Evolutionary conservation across 495 filamentous ascomycete species (phyloP), one percentile per base, ranked within the genome.

Genomic region (Clavariopsis aquatica): DNA sequence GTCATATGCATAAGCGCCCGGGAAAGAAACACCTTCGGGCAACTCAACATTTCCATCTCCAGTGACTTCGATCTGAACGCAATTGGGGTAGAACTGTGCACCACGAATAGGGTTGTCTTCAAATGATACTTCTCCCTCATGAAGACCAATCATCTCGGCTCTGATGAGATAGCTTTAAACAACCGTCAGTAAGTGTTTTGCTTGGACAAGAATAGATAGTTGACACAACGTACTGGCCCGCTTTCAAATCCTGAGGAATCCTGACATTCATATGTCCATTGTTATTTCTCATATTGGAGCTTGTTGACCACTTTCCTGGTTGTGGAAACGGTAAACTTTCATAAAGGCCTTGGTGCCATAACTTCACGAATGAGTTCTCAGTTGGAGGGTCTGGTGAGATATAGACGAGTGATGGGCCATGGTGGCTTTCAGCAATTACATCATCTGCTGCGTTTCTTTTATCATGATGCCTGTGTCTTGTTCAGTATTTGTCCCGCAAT

Each of bases 381-480:
- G 59, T 64, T 20, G 65, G 65, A 47, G 77, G 77, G 46, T 68
- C 65, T 20, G 65, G 65, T 3, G 59, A 58, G 46, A 68, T 52
- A 36, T 68, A 68, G 41, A 68, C 28, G 6, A 68, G 45, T 3
- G 59, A 51, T 8, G 65, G 65, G 49, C 60, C 65, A 31, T 64
- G 65, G 23, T 68, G 65, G 1, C 49, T 57, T 3, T 23, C 20
- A n/a, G 47, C 65, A 41, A 68, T 68, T 13, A 68, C 38, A 29
- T 68, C 65, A 27, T 68, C 65, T 10, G 27, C 43, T 12, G 60
- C 61, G 0, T 60, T 71, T 23, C 60, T 26, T 1, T 64, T 51
- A 27, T 68, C 55, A 26, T 64, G 60, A 15, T 68, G 52, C 62
- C 58, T 61, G 26, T 46, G 10, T 22, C 52, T 43, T 43, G 2